phyloP scores from a whole-genome alignment of 208 protist genomes.

The Trypanosoma caninum region DNA sequence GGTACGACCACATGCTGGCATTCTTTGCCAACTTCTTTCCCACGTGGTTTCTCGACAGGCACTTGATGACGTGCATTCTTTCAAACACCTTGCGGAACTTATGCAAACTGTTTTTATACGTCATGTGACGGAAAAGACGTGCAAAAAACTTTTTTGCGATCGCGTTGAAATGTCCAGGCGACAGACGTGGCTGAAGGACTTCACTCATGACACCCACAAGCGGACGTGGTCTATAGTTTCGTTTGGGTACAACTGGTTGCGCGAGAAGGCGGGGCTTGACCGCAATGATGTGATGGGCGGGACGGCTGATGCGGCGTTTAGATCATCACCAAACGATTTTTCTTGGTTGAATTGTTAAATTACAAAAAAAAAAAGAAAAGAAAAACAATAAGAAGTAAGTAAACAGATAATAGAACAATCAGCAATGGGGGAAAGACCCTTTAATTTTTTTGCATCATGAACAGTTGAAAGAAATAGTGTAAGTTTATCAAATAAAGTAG shows the following conservation, averaged over 20 bases:
- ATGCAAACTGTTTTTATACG: constrained; percentile 27
- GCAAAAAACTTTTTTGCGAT: constrained; percentile 22
- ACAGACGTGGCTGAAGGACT: constrained; percentile 30
- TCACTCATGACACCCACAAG: constrained; percentile 30
- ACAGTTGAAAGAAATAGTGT: neutral
- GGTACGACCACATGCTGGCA: constrained; percentile 47
- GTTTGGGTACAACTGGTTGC: constrained; percentile 18
- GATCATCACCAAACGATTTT: too few relatives aligned
- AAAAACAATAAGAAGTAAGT: neutral
- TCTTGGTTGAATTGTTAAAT: too few relatives aligned
- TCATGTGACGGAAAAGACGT: constrained; percentile 19
- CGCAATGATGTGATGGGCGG: neutral
- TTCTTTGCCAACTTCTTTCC: constrained; percentile 61
- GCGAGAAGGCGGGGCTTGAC: constrained; percentile 12
- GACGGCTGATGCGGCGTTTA: neutral
- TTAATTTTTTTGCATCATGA: neutral
- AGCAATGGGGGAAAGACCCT: neutral
- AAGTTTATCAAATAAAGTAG: neutral
- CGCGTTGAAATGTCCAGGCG: constrained; percentile 25
- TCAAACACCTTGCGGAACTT: constrained; percentile 14
- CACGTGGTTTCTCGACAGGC: constrained; percentile 48
- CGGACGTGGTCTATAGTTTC: constrained; percentile 13
- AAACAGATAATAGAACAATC: neutral
- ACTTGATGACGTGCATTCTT: constrained; percentile 15
- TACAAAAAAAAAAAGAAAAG: neutral